These are phyloP conservation scores for Aspergillus caelatus DNA, from an alignment of 2,329 filamentous ascomycete species.

Conservation along the genomic window DNA sequence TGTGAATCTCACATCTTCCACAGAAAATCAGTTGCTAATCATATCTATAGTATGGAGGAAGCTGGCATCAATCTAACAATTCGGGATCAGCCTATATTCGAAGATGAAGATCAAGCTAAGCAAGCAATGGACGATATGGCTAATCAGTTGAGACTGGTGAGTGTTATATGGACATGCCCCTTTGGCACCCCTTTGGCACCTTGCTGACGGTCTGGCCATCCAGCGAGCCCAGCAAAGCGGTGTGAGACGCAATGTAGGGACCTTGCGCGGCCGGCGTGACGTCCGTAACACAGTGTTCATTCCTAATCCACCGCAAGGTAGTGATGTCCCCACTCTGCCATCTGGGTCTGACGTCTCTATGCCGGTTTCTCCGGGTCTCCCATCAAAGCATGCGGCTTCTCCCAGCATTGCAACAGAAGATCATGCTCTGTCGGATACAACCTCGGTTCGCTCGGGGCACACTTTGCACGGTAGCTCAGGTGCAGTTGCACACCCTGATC, in stretches of 20 bases:
- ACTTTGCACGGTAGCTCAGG: slow-evolving; percentile 70
- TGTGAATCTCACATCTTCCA: slow-evolving; percentile 7
- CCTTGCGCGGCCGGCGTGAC: slow-evolving; percentile 83
- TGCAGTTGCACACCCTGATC: slow-evolving; percentile 78
- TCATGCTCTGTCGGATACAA: slow-evolving; percentile 77
- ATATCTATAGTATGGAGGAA: slow-evolving; percentile 41
- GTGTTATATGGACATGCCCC: slow-evolving; percentile 16
- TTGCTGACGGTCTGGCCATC: slow-evolving; percentile 20
- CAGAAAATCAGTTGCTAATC: slow-evolving; percentile 18
- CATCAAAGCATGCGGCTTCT: slow-evolving; percentile 45
- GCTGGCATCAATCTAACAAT: slow-evolving; percentile 51
- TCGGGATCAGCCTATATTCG: slow-evolving; percentile 52
- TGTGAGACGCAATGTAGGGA: slow-evolving; percentile 71
- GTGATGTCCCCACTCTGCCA: slow-evolving; percentile 33
- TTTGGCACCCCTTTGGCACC: neutral
- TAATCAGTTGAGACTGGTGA: slow-evolving; percentile 50
- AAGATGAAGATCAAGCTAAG: slow-evolving; percentile 54
- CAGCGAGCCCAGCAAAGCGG: slow-evolving; percentile 51
- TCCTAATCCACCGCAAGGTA: slow-evolving; percentile 52
- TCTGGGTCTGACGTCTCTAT: slow-evolving; percentile 28
- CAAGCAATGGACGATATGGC: slow-evolving; percentile 52
- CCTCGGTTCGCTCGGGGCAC: slow-evolving; percentile 86
- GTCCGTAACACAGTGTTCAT: slow-evolving; percentile 89
- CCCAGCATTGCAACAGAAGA: slow-evolving; percentile 63
- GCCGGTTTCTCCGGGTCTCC: slow-evolving; percentile 40